Evolutionary conservation across 2,329 filamentous ascomycete species (phyloP).

Genomic region (Fusarium brachygibbosum): DNA sequence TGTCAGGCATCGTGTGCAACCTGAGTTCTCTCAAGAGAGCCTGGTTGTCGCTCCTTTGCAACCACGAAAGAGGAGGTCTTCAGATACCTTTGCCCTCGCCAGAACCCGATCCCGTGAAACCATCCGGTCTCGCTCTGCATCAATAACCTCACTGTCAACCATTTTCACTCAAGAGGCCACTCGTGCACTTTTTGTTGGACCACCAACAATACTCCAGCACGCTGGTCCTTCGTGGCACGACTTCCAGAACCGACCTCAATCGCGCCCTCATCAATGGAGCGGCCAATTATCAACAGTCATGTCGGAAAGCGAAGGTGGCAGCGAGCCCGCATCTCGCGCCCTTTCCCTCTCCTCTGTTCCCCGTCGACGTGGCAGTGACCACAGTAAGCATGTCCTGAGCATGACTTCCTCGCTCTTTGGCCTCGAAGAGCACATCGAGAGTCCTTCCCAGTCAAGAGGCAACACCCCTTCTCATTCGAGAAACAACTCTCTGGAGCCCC

Average conservation of each 20-base stretch:
- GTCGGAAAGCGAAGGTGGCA: conserved; percentile 71
- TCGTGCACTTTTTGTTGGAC: conserved; percentile 51
- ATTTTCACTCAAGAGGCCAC: conserved; percentile 64
- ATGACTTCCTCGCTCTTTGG: conserved; percentile 67
- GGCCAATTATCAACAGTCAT: conserved; percentile 73
- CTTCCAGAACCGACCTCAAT: conserved; percentile 33
- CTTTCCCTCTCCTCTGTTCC: conserved; percentile 60
- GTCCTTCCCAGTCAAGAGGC: conserved; percentile 57
- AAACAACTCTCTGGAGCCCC: conserved; percentile 64
- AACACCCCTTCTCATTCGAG: conserved; percentile 57
- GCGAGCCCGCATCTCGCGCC: conserved; percentile 63
- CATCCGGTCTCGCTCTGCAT: conserved; percentile 65
- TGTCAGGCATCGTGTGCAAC: conserved; percentile 50
- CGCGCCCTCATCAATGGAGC: conserved; percentile 71
- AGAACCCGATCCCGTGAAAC: conserved; percentile 67
- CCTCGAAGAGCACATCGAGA: conserved; percentile 56
- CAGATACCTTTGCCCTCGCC: conserved; percentile 64
- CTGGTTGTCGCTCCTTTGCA: conserved; percentile 69
- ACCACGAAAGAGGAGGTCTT: conserved; percentile 61
- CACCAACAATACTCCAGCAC: conserved; percentile 48
- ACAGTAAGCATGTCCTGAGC: conserved; percentile 69
- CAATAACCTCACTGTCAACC: conserved; percentile 69
- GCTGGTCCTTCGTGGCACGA: conserved; percentile 44
- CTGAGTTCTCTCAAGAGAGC: conserved; percentile 72
- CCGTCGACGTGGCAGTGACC: conserved; percentile 65